A percentile compares a stretch with the other conserved stretches of the same genome.
Evolutionary conservation across 2,329 filamentous ascomycete species (phyloP).

Genomic region (Monosporascus sp.): DNA sequence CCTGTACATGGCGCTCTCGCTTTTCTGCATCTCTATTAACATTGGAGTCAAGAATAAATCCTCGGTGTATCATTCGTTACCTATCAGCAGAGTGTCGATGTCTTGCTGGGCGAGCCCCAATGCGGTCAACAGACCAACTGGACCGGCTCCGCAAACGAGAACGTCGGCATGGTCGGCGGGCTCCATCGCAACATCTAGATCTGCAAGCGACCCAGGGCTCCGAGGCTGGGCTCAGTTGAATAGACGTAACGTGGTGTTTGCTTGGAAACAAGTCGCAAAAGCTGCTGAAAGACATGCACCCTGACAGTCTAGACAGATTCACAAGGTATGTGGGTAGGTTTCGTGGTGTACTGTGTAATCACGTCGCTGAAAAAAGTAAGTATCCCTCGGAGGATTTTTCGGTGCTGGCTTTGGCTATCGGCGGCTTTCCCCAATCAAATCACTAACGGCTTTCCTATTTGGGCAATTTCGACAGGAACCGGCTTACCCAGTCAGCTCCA

Average conservation of each 20-base stretch:
- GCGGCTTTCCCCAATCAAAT: background rate
- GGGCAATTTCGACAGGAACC: background rate
- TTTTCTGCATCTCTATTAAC: background rate
- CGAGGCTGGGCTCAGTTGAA: background rate
- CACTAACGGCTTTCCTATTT: background rate
- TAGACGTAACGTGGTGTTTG: too few relatives aligned
- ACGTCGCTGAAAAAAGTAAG: too few relatives aligned
- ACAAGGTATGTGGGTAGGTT: too few relatives aligned
- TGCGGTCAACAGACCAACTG: conserved; percentile 1
- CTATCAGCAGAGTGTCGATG: conserved; percentile 1
- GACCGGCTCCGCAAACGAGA: conserved; percentile 2
- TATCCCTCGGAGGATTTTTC: too few relatives aligned
- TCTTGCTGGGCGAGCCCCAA: conserved; percentile 3
- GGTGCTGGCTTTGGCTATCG: background rate
- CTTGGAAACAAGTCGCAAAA: too few relatives aligned
- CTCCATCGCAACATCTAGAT: background rate
- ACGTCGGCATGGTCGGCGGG: background rate
- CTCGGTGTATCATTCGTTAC: background rate
- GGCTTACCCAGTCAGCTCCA: too few relatives aligned
- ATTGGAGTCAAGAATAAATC: background rate
- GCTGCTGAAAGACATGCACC: too few relatives aligned
- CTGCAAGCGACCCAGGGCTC: background rate
- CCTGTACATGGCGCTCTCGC: conserved; percentile 1
- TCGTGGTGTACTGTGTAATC: too few relatives aligned
- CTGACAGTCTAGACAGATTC: too few relatives aligned